These are phyloP conservation scores for Oenanthe sinensis DNA, from an alignment of 129 eudicot species.

Conservation along the genomic window DNA sequence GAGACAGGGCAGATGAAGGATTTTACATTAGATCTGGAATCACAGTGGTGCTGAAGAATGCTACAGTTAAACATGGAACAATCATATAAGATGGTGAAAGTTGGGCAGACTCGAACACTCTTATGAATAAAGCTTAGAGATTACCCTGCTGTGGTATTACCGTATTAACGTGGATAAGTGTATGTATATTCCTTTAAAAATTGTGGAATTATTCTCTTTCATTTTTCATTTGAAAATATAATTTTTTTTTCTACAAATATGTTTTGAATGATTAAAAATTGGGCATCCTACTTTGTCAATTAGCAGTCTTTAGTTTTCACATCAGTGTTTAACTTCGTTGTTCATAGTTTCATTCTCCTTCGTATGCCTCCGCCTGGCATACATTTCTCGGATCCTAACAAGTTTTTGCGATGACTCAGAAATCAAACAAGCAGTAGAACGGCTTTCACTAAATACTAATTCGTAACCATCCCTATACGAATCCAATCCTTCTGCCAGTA, in stretches of 20 bases:
- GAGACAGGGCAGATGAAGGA: constrained; percentile 61
- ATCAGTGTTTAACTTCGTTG: neutral
- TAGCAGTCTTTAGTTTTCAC: neutral
- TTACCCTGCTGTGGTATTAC: neutral
- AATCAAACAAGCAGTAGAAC: constrained; percentile 37
- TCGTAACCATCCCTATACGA: constrained; percentile 42
- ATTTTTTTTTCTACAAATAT: neutral
- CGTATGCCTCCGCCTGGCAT: neutral
- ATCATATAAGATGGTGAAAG: constrained; percentile 20
- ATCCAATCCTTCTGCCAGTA: constrained; percentile 44
- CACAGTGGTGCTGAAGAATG: constrained; percentile 49
- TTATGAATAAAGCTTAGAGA: neutral
- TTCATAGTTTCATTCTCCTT: neutral
- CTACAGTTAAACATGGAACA: constrained; percentile 54
- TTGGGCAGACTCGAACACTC: neutral
- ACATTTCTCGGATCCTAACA: constrained; percentile 8
- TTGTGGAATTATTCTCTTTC: neutral
- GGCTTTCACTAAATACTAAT: constrained; percentile 33
- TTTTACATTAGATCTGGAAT: constrained; percentile 64
- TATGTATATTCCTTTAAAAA: neutral
- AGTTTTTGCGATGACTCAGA: constrained; percentile 27
- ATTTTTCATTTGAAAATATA: neutral
- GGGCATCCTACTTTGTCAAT: neutral
- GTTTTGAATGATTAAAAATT: neutral
- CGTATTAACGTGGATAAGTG: neutral